Percentiles rank a stretch among this genome's conserved stretches.
Conservation (phyloP, 495 filamentous ascomycete genomes). For the Melanomma pulvis-pyrius region DNA sequence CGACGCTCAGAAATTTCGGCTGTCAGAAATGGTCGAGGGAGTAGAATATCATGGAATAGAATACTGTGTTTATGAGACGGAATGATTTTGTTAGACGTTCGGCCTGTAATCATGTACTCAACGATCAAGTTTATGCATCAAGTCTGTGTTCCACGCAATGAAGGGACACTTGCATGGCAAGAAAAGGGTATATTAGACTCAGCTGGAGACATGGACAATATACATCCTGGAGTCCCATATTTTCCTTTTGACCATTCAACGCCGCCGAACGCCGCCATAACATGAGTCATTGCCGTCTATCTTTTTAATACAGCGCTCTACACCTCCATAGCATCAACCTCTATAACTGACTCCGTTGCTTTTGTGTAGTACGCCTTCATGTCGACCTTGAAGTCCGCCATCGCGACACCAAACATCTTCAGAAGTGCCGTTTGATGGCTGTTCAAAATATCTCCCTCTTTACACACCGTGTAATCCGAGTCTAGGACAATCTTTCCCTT, state of each 20-base stretch:
- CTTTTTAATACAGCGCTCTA: conserved; percentile 24
- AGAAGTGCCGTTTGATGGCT: conserved; percentile 86
- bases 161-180: not conserved
- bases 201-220: not conserved
- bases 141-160: not conserved
- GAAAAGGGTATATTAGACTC: conserved; percentile 1
- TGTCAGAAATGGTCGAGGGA: no score
- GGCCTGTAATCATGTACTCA: no score
- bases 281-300: not conserved
- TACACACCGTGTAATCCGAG: conserved; percentile 73
- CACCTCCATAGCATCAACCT: conserved; percentile 55
- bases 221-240: not conserved
- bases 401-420: conserved; percentile 89
- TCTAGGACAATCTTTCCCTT: conserved; percentile 87
- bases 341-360: conserved; percentile 60
- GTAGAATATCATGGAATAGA: no score
- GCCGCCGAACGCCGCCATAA: conserved; percentile 16
- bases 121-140: no score
- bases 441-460: conserved; percentile 78
- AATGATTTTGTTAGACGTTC: no score
- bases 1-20: no score
- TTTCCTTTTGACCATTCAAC: not conserved
- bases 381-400: conserved; percentile 83
- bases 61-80: no score
- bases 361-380: conserved; percentile 75